Conservation (phyloP, 108 stramenopile species). For the Skeletonema costatum region DNA sequence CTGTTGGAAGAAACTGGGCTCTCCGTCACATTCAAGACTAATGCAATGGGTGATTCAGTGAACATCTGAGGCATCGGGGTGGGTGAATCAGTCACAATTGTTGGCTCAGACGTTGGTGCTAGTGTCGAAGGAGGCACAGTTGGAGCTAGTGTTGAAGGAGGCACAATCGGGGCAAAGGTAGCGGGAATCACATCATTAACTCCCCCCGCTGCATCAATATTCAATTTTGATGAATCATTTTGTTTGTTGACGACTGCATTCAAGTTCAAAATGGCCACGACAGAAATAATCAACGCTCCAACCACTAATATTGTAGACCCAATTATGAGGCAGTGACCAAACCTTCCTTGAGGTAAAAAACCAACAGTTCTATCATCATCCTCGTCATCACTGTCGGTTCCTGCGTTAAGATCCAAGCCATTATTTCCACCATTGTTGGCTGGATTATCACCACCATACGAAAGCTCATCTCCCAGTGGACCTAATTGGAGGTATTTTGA, state of each 20-base stretch:
- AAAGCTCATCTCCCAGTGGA: conserved; percentile 36
- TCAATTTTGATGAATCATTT: background rate
- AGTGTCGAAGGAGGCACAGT: background rate
- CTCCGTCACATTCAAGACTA: too few species aligned
- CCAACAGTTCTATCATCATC: background rate
- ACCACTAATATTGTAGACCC: background rate
- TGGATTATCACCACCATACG: conserved; percentile 5
- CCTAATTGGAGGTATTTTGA: conserved; percentile 13
- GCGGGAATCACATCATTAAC: background rate
- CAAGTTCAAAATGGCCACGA: background rate
- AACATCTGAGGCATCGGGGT: too few species aligned
- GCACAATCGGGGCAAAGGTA: background rate
- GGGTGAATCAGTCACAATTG: background rate
- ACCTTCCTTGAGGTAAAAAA: background rate
- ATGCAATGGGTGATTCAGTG: background rate
- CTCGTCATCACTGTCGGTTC: background rate
- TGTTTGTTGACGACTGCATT: background rate
- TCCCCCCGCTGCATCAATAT: background rate
- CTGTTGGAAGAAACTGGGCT: background rate
- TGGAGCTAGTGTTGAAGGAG: background rate
- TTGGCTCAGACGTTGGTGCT: background rate
- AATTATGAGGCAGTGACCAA: background rate
- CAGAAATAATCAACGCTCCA: background rate
- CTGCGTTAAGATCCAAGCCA: background rate
- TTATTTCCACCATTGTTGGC: background rate